Evolutionary conservation across 1,139 yeast genomes (phyloP), one percentile per base, ranked within the genome.

Genomic region (Blastobotrys raffinosifermentans): DNA sequence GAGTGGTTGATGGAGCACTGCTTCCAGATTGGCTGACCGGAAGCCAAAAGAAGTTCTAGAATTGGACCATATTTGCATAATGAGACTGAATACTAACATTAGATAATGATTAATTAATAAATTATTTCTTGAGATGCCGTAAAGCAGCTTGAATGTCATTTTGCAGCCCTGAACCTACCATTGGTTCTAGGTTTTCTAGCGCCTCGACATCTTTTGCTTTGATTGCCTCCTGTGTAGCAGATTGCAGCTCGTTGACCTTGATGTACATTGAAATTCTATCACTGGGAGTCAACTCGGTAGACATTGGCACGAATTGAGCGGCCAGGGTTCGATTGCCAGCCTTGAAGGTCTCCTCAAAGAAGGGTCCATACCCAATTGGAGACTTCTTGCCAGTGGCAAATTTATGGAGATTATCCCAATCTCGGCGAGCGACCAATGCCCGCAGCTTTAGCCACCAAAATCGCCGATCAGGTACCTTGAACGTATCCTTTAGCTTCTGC

Each of bases 1-100:
- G 73, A 32, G 51, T 70, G 0, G 54, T 80, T 2, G 72, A 82
- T 49, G 73, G 83, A 0, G 61, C 65, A 11, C 64, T 53, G 1
- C 60, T 83, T 19, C 95, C 95, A 0, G 70, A 74, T 14, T 85
- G 89, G 89, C 55, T 85, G 29, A 79, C 94, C 1, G 95, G 95
- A 2, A 29, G 19, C 21, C 17, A 16, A 15, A 9, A 4, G 11
- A 29, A 19, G 21, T 13, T 22, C 10, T 29, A 29, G 14, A 15
- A 10, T 6, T 22, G 11, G 10, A 13, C 25, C 10, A 4, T 22
- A 22, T 13, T 22, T 22, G 3, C 10, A n/a, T n/a, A n/a, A n/a
- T n/a, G n/a, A n/a, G n/a, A n/a, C n/a, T n/a, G n/a, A n/a, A n/a
- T n/a, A n/a, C n/a, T n/a, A n/a, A n/a, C 20, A 15, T 26, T 26